Conservation (phyloP, 1,284 basidiomycete species). For the Ceratobasidium sp. region DNA sequence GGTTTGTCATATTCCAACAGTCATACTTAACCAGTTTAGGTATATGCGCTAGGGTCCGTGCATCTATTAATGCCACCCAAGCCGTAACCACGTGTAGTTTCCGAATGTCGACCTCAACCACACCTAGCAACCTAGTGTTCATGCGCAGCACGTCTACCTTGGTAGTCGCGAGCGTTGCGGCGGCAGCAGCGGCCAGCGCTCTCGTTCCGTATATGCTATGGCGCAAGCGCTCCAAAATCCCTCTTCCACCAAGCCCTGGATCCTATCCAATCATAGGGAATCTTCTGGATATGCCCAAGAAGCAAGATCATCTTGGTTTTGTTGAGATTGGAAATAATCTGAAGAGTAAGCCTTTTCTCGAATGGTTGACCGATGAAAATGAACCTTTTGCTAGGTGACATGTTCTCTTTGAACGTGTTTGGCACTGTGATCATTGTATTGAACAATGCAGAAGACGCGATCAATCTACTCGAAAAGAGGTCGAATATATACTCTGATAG, state of each 20-base stretch:
- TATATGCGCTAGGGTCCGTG: too few relatives aligned
- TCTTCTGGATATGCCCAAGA: neutral
- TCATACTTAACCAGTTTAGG: too few relatives aligned
- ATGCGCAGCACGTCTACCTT: too few relatives aligned
- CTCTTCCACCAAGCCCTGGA: conserved; percentile 1
- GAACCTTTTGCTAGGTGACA: neutral
- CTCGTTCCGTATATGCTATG: neutral
- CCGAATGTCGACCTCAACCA: too few relatives aligned
- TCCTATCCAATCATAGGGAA: neutral
- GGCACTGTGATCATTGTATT: conserved; percentile 13
- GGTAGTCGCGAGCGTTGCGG: neutral
- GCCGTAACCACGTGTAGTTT: too few relatives aligned
- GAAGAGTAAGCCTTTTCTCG: neutral
- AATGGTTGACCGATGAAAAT: neutral
- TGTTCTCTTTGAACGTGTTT: conserved; percentile 7
- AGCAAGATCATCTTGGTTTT: neutral
- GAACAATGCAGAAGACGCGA: conserved; percentile 1
- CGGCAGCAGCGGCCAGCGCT: neutral
- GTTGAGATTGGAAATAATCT: neutral
- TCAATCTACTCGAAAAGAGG: conserved; percentile 15
- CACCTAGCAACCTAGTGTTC: too few relatives aligned
- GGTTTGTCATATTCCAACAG: too few relatives aligned
- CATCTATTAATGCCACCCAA: too few relatives aligned
- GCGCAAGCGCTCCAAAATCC: neutral
- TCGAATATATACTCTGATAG: conserved; percentile 17